Conservation (phyloP, 768 basidiomycete genomes). For the Naganishia onofrii region DNA sequence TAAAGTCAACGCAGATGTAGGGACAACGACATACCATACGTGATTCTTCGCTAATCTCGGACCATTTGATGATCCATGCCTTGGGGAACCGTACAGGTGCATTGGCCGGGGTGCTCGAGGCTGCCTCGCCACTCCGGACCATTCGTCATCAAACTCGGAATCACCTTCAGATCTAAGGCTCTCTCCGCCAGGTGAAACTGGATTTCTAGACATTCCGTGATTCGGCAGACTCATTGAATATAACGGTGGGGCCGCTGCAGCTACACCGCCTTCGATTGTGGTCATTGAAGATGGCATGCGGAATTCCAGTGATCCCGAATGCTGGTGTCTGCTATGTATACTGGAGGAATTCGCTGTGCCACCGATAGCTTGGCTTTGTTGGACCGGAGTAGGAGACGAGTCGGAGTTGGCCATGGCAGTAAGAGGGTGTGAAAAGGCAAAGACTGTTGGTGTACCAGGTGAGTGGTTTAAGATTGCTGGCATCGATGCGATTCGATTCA, state of each 20-base stretch:
- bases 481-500: neutral
- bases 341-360: neutral
- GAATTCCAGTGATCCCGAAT: slow-evolving; percentile 6
- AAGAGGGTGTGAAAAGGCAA: neutral
- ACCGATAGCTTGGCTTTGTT: neutral
- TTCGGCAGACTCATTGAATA: slow-evolving; percentile 19
- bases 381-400: neutral
- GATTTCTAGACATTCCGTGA: neutral
- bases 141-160: slow-evolving; percentile 10
- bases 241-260: neutral
- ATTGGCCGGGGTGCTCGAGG: neutral
- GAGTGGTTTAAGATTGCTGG: neutral
- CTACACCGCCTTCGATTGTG: neutral
- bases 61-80: neutral
- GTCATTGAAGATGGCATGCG: neutral
- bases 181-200: slow-evolving; percentile 2
- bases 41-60: slow-evolving; percentile 11
- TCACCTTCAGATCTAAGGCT: slow-evolving; percentile 1
- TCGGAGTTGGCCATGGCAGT: neutral
- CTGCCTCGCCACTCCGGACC: neutral
- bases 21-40: neutral
- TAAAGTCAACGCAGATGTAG: neutral
- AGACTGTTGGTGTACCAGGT: neutral
- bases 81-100: neutral
- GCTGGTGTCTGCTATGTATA: neutral